phyloP scores from a whole-genome alignment of 495 filamentous ascomycete species.

The Echria macrotheca region DNA sequence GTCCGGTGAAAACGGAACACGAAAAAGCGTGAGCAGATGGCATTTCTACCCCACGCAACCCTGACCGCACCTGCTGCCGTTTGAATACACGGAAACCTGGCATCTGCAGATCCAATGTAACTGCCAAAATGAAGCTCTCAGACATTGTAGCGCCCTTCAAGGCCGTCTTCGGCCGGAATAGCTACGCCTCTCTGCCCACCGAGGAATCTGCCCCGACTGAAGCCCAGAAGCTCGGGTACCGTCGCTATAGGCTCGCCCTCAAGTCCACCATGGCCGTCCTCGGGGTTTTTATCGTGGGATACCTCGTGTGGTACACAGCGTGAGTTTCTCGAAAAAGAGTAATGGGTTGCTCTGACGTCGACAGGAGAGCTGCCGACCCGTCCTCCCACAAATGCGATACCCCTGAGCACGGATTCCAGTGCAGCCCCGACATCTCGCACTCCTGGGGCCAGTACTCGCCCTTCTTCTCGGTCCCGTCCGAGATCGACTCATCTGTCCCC shows the following conservation, averaged over 20 bases:
- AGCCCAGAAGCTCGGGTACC: no score
- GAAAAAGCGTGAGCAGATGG: no score
- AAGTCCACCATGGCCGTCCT: not conserved
- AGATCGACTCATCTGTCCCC: conserved; percentile 53
- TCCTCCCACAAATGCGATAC: conserved; percentile 46
- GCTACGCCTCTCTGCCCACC: not conserved
- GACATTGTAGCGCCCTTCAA: not conserved
- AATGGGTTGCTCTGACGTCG: no score
- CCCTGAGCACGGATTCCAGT: conserved; percentile 56
- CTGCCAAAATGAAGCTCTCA: not conserved
- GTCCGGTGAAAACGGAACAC: no score
- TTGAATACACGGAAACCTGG: no score
- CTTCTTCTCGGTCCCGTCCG: conserved; percentile 65
- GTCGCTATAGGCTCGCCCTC: not conserved
- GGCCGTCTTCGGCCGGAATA: not conserved
- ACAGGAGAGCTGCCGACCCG: not conserved
- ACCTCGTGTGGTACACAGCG: not conserved
- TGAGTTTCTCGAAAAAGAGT: no score
- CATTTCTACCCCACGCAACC: no score
- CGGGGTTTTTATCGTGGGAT: not conserved
- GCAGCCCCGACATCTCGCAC: conserved; percentile 49
- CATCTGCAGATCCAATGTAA: not conserved
- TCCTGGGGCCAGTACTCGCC: conserved; percentile 86
- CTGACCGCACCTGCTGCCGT: no score
- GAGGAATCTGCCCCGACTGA: not conserved